A percentile compares a stretch with the other conserved stretches of the same genome.
Conservation (phyloP, 176 grass and related monocot genomes). For the Oropetium thomaeum region DNA sequence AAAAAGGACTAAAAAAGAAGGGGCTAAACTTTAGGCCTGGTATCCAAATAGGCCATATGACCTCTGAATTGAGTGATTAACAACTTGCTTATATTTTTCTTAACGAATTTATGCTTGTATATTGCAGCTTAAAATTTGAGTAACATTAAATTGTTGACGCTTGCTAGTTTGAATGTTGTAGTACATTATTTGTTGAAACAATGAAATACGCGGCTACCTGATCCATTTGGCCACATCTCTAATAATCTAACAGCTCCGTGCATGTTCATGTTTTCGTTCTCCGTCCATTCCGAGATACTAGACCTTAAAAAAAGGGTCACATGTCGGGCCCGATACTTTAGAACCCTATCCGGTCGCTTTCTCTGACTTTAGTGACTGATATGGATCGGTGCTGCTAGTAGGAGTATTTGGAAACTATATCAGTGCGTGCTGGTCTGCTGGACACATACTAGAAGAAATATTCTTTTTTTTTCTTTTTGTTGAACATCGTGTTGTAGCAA, state of each 20-base stretch:
- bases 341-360: neutral
- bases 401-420: neutral
- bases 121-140: too few relatives aligned
- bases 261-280: neutral
- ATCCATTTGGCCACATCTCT: neutral
- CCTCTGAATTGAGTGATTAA: too few relatives aligned
- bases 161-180: too few relatives aligned
- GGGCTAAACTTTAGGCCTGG: too few relatives aligned
- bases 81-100: too few relatives aligned
- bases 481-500: too few relatives aligned
- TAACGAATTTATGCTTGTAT: too few relatives aligned
- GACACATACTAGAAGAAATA: too few relatives aligned
- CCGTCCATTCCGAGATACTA: neutral
- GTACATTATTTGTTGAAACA: neutral
- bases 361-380: slow-evolving; percentile 8
- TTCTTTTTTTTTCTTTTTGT: too few relatives aligned
- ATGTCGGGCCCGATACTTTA: neutral
- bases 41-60: too few relatives aligned
- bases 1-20: too few relatives aligned
- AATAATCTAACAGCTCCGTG: neutral
- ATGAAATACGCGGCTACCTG: neutral
- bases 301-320: neutral
- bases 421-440: neutral
- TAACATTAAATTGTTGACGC: too few relatives aligned
- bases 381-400: slow-evolving; percentile 25